Evolutionary conservation across 2,329 filamentous ascomycete species (phyloP), one percentile per base, ranked within the genome.

Genomic region (Penicillium sp.): DNA sequence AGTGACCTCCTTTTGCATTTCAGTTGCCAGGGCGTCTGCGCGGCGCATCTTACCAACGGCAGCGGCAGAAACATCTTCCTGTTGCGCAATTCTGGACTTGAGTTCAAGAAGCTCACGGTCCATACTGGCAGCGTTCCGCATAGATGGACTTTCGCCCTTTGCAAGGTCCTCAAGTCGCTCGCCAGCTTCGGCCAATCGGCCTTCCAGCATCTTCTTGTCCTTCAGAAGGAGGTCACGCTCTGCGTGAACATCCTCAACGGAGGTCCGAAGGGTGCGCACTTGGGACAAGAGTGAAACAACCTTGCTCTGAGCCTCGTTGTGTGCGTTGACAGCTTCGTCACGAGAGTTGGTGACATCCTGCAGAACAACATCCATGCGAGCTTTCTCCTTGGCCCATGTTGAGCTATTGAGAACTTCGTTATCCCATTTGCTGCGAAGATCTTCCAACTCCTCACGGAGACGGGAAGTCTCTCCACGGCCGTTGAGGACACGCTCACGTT

Each of bases 311-410:
- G 92, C 92, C 65, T 97, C 93, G 69, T 94, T 96, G 75, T 99
- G 94, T 0, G 94, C 93, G 66, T 87, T 88, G 50, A 92, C 89
- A 10, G 94, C 93, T 74, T 99, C 94, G 64, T 99, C 93, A 3
- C 93, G 87, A n/a, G 92, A 96, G 48, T 90, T 87, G 11, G 90
- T 89, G 33, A 97, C 84, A 72, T 97, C 92, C 50, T 93, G 87
- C 53, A 99, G 81, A 5, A 92, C 95, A 59, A 92, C 86, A 72
- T 97, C 93, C 40, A 99, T 82, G 16, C 93, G 88, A 16, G 91
- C 84, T 80, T 97, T 97, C 78, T 99, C 93, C 79, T 99, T 99
- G 13, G 92, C 92, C 92, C 94, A 97, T 0, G 93, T 96, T 16
- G 92, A 96, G 75, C 91, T 96, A 77, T 97, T 97, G 66, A 97